Evolutionary conservation across 257 asterid genomes (phyloP), one percentile per base, ranked within the genome.

Genomic region (Anisodus acutangulus): DNA sequence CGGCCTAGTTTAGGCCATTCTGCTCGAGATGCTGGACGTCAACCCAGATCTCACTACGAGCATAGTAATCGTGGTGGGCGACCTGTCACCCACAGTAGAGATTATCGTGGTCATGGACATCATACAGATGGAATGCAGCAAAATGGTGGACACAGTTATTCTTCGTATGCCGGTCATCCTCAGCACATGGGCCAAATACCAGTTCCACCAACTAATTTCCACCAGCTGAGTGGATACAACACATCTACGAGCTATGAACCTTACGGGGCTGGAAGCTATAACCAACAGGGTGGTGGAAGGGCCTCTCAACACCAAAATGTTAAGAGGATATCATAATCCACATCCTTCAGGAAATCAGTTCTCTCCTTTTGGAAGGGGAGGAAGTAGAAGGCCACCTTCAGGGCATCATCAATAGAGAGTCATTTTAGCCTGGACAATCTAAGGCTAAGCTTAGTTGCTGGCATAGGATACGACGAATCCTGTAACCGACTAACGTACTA

Each of bases 331-430:
- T 76, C 80, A 59, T 72, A 86, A 83, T 43, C 88, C 93, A 68
- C 92, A 84, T 58, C 94, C 86, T 54, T 72, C 91, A 4, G 94
- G 94, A 15, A 93, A 94, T 80, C 94, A 88, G 60, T 94, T 78
- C 89, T 88, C 98, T 12, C 85, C 94, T 49, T 81, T 90, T 88
- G 87, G 81, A 49, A 85, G 98, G 89, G 94, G 98, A 79, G 89
- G 93, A 62, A 87, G 83, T 64, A 90, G 95, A 86, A 85, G 92
- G 82, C 93, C 93, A 16, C 93, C 95, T 8, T 89, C 94, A 1
- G 92, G 91, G 84, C 54, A 89, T 86, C 90, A 88, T 39, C 90
- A 91, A 80, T 92, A 90, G 87, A 85, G 71, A 82, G 64, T 31
- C 45, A 13, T 53, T 53, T 78, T 51, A 51, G 26, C 45, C 63